Base-by-base conservation (phyloP, 805 yeast genomes). In the Kodamaea restingae region DNA sequence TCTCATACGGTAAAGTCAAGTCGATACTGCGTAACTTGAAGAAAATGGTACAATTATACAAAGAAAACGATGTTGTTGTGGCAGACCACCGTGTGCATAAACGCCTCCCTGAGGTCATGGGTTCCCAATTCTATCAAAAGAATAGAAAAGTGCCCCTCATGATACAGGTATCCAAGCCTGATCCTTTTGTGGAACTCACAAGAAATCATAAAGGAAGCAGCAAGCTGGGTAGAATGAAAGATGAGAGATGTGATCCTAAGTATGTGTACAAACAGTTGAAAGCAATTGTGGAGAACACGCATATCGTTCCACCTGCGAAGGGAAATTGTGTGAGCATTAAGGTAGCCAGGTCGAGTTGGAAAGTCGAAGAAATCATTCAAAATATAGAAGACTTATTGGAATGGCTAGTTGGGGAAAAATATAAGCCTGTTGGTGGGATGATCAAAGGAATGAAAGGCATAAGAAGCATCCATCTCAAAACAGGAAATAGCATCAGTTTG, bases 41-140 rank as follows among this genome's bases (percentile, higher is more conserved):
- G 36, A 64, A 72, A 17, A 53, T 76, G 24, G 69, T 66, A 35
- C 74, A 71, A 35, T 48, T 80, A 1, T 77, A 64, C 49, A 71
- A 75, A 41, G 85, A 81, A 28, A 79, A 72, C 53, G 95, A 86
- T 51, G 50, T 81, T 18, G 68, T 87, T 2, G 64, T 86, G 7
- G 80, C 82, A 4, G 95, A 87, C 57, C 75, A 80, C 38, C 65
- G 93, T 44, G 71, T 85, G 2, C 80, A 78, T 50, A 76, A 75
- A 44, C 60, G 79, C 15, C 58, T 85, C 20, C 84, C 85, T 0
- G 61, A 63, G 2, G 57, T 82, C 0, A 58, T 86, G 25, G 84
- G 85, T 1, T 67, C 71, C 4, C 72, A 67, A 39, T 84, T 84
- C 52, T 83, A 78, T 60, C 72, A 71, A 40, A 79, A 76, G 42